Percentiles rank a stretch among this genome's conserved stretches.
phyloP scores from a whole-genome alignment of 495 filamentous ascomycete genomes.

The Evansstolkia leycettana region DNA sequence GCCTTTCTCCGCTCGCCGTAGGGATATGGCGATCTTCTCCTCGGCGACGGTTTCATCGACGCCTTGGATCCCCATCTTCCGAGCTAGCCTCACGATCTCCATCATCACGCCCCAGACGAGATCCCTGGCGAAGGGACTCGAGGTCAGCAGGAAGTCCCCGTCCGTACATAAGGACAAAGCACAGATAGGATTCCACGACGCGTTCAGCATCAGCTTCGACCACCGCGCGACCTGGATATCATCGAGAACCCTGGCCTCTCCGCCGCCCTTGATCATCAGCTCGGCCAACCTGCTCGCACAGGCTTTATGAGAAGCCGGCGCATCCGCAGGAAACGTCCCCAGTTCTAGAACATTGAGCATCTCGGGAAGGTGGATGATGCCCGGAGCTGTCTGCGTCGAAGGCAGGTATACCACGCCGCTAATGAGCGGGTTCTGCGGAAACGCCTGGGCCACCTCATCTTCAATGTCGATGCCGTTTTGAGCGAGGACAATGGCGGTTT shows the following conservation, averaged over 20 bases:
- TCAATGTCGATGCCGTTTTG: conserved; percentile 47
- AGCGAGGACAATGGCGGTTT: conserved; percentile 34
- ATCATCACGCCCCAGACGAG: conserved; percentile 33
- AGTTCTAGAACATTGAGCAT: conserved; percentile 28
- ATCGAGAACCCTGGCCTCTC: conserved; percentile 21
- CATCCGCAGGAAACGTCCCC: conserved; percentile 32
- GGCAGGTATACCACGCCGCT: conserved; percentile 38
- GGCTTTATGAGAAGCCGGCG: conserved; percentile 10
- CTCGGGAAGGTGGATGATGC: conserved; percentile 12
- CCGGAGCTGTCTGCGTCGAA: conserved; percentile 27
- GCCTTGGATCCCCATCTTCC: conserved; percentile 25
- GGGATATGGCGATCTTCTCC: conserved; percentile 23
- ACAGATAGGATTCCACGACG: conserved; percentile 39
- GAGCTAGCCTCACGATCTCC: conserved; percentile 35
- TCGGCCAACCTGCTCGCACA: conserved; percentile 21
- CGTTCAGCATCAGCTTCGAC: conserved; percentile 39
- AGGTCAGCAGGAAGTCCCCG: conserved; percentile 26
- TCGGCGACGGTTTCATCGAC: conserved; percentile 25
- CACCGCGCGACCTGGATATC: conserved; percentile 41
- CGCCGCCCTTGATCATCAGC: conserved; percentile 24
- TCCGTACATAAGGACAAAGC: conserved; percentile 34
- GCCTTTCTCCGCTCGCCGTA: conserved; percentile 14
- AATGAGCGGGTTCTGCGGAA: conserved; percentile 33
- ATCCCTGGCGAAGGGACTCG: conserved; percentile 14
- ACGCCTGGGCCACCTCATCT: conserved; percentile 24